Evolutionary conservation across 169 alveolate species (phyloP).

Genomic region (Cryptosporidium meleagridis): DNA sequence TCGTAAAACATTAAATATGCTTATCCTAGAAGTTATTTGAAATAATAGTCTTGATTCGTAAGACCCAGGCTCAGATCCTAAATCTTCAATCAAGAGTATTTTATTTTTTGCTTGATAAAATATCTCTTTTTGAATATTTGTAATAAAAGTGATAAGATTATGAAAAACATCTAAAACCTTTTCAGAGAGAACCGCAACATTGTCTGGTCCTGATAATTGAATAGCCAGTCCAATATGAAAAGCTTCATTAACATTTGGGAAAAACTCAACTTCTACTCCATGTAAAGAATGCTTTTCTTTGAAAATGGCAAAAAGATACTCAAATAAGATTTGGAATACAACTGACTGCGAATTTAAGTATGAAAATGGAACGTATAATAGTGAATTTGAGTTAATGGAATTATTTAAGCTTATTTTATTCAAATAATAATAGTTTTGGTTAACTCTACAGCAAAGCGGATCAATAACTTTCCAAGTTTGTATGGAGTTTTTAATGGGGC

Average conservation of each 20-base stretch:
- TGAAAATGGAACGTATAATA: conserved; percentile 46
- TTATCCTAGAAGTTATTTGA: conserved; percentile 4
- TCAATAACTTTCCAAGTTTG: conserved; percentile 30
- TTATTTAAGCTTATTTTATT: background rate
- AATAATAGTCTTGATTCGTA: background rate
- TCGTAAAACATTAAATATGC: background rate
- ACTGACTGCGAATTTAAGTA: background rate
- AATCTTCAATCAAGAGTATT: background rate
- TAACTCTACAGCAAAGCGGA: background rate
- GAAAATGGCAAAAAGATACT: background rate
- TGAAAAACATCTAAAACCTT: background rate
- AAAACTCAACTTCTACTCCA: conserved; percentile 7
- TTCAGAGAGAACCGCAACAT: background rate
- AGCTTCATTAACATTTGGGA: conserved; percentile 13
- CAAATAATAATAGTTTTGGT: background rate
- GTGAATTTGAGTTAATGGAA: conserved; percentile 9
- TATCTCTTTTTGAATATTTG: background rate
- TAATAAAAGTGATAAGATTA: background rate
- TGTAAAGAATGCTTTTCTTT: background rate
- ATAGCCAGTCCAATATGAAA: background rate
- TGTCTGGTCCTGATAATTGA: background rate
- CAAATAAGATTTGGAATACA: conserved; percentile 7
- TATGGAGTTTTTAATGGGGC: background rate
- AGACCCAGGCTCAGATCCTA: background rate
- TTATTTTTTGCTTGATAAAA: background rate